phyloP scores from a whole-genome alignment of 78 protist genomes.

The Emiliania huxleyi region DNA sequence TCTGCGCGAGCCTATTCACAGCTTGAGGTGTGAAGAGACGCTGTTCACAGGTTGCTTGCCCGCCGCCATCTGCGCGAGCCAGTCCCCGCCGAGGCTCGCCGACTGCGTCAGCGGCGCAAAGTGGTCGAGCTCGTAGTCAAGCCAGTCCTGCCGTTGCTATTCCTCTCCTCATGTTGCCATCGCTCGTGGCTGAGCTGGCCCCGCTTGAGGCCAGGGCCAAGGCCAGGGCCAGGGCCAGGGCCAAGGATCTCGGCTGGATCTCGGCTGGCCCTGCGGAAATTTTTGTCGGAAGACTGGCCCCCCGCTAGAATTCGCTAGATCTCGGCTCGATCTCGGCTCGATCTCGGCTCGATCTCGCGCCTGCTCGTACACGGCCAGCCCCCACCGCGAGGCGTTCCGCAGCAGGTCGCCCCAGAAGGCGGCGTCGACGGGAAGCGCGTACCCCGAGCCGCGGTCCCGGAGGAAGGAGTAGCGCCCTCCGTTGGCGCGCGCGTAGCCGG shows the following conservation, averaged over 20 bases:
- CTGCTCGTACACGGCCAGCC: slow-evolving; percentile 63
- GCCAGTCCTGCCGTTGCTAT: no score
- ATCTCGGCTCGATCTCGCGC: no score
- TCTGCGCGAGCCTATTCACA: no score
- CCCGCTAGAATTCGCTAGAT: no score
- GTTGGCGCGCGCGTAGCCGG: slow-evolving; percentile 45
- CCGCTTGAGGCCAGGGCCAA: no score
- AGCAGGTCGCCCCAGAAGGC: slow-evolving; percentile 57
- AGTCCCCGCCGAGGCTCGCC: slow-evolving; percentile 45
- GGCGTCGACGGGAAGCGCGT: slow-evolving; percentile 46
- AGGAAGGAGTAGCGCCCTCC: slow-evolving; percentile 49
- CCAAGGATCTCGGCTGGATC: no score
- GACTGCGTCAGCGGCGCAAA: not conserved
- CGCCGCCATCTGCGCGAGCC: slow-evolving; percentile 49
- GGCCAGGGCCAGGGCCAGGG: no score
- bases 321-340: no score
- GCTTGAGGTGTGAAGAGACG: not conserved
- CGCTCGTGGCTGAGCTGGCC: no score
- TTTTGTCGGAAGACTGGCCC: no score
- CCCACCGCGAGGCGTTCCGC: slow-evolving; percentile 26
- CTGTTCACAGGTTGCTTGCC: not conserved
- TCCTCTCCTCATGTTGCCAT: no score
- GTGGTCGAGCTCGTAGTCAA: not conserved
- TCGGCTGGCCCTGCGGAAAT: no score
- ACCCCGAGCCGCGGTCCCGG: not conserved